A percentile compares a stretch with the other conserved stretches of the same genome.
Conservation (phyloP, 169 alveolate genomes). For the Prorocentrum cordatum region DNA sequence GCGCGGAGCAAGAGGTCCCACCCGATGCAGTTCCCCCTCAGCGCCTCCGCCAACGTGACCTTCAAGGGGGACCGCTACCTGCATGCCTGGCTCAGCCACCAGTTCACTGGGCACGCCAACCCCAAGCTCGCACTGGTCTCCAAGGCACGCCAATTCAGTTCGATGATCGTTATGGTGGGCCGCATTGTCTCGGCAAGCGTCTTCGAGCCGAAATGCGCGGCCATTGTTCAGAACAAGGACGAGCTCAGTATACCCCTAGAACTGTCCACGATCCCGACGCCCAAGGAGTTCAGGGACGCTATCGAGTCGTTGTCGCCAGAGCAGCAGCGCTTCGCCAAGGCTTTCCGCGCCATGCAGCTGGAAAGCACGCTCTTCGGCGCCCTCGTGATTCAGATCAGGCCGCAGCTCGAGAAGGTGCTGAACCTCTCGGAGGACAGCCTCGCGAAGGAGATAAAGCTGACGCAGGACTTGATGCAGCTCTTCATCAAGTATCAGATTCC, state of each 20-base stretch:
- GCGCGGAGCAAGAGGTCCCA: not conserved
- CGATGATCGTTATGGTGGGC: slow-evolving; percentile 47
- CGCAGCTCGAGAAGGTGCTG: slow-evolving; percentile 53
- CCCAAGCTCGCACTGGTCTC: slow-evolving; percentile 5
- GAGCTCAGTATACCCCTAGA: slow-evolving; percentile 63
- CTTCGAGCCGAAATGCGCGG: slow-evolving; percentile 58
- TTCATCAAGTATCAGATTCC: slow-evolving; percentile 56
- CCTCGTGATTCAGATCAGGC: slow-evolving; percentile 45
- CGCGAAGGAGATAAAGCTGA: slow-evolving; percentile 68
- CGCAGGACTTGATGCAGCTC: slow-evolving; percentile 63
- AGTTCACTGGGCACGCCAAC: slow-evolving; percentile 26
- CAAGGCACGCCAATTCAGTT: slow-evolving; percentile 38
- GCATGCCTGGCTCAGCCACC: slow-evolving; percentile 56
- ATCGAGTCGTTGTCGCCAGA: not conserved
- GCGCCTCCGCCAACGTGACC: slow-evolving; percentile 23
- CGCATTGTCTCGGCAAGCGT: slow-evolving; percentile 33
- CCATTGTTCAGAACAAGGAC: slow-evolving; percentile 48
- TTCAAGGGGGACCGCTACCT: slow-evolving; percentile 21
- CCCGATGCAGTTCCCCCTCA: not conserved
- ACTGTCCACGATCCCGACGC: slow-evolving; percentile 48
- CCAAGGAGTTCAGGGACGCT: not conserved
- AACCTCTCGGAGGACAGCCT: slow-evolving; percentile 41
- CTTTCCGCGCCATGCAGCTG: not conserved
- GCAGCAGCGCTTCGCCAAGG: not conserved
- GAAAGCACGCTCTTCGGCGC: not conserved